Evolutionary conservation across 2,329 filamentous ascomycete genomes (phyloP), one percentile per base, ranked within the genome.

Genomic region (Diaporthe vexans): DNA sequence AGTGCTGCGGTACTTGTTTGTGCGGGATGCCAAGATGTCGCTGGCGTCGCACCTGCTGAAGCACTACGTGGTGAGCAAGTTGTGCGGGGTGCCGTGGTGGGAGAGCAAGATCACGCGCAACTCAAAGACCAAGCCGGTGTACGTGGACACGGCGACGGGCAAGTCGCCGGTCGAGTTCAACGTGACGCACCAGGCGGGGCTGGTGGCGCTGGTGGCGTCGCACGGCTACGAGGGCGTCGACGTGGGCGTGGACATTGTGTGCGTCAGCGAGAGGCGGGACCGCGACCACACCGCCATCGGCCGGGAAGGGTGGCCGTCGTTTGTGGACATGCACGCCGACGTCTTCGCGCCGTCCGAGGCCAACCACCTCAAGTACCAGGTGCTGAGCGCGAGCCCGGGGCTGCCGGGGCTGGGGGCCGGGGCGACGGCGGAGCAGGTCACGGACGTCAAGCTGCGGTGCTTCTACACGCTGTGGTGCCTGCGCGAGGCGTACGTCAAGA

Each of bases 391-490:
- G 52, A 77, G 79, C 61, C 76, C 78, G 43, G 76, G 77, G 17
- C 61, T 76, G 33, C 57, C 68, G 33, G 76, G 77, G 17, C 61
- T 76, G 33, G 56, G 67, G 33, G 59, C 71, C 11, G 80, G 82
- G 43, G 78, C 81, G 11, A 79, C 83, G 37, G 75, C 78, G 17
- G 80, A 83, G 15, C 79, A 81, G 26, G 78, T 90, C n/a, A 84
- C 89, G 24, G 91, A 93, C 75, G 87, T 84, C 29, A 92, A 91
- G 79, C 84, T 95, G 37, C 87, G 93, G 7, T 87, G 89, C 71
- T 96, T 96, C 80, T 96, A 95, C 81, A 89, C 93, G 0, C 90
- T 93, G 74, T 96, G 94, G 92, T 94, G 92, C 81, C 88, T 94
- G 81, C 91, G 94, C 78, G 94, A 96, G 84, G 92, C 93, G 0